phyloP scores from a whole-genome alignment of 352 stramenopile genomes.

The Phytophthora ohioensis region DNA sequence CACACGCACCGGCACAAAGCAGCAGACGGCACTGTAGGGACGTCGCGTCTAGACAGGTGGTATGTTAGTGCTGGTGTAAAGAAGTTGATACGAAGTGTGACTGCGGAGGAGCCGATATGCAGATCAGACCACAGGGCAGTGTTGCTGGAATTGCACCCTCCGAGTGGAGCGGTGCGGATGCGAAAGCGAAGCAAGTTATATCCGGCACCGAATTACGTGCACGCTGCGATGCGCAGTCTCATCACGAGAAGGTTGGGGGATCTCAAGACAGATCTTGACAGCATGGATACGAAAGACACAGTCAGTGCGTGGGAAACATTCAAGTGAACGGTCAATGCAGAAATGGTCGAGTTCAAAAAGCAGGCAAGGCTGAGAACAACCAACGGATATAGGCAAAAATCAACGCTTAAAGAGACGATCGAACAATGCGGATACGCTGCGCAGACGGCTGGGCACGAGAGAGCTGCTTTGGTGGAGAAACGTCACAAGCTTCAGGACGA shows the following conservation, averaged over 20 bases:
- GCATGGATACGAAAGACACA: background rate
- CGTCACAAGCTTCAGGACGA: too few relatives aligned
- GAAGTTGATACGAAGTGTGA: background rate
- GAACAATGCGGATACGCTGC: too few relatives aligned
- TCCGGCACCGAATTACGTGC: background rate
- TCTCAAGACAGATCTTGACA: background rate
- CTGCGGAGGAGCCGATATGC: background rate
- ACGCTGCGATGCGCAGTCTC: background rate
- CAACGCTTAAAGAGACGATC: too few relatives aligned
- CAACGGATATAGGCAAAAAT: too few relatives aligned
- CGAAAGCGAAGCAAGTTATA: background rate
- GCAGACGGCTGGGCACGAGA: too few relatives aligned
- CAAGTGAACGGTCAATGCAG: background rate
- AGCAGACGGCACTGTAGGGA: too few relatives aligned
- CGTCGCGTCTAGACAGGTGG: background rate
- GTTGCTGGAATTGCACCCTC: background rate
- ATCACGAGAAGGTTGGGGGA: background rate
- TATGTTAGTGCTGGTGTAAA: background rate
- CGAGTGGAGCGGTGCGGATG: background rate
- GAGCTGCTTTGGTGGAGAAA: too few relatives aligned
- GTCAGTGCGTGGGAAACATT: background rate
- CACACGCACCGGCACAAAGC: background rate
- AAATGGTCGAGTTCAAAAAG: background rate
- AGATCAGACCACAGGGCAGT: background rate
- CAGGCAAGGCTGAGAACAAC: too few relatives aligned